Base-by-base conservation (phyloP, 345 rosid species). In the Microcos paniculata region DNA sequence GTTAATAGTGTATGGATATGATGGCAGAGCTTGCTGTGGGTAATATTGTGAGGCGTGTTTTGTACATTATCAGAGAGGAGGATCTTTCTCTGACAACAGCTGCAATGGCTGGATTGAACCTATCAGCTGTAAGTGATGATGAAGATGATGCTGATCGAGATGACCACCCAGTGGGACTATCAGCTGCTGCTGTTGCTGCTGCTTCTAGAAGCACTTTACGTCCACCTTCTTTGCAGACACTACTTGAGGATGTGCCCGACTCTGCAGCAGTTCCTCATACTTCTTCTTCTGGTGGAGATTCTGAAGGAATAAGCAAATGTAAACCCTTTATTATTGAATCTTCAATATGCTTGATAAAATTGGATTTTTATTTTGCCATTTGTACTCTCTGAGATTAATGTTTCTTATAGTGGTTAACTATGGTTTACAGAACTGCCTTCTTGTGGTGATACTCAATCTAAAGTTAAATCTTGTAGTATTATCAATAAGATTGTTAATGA, bases 11-110 rank as follows among this genome's bases (percentile, higher is more conserved):
- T 71, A 21, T 45, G 53, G 23, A 28, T 73, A 24, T 80, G 70
- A 62, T 80, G 85, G 92, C 90, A 96, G 99, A 96, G 93, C 91
- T 96, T 86, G 97, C 97, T 26, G 98, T 96, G 70, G 99, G 99
- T 31, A 94, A 94, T 80, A 89, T 94, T 65, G 98, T 96, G 79
- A 90, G 98, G 82, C 94, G 97, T 69, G 92, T 91, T 83, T 87
- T 96, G 87, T 93, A 96, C 82, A 96, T 94, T 58, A 91, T 94
- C 72, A 88, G 98, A 79, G 99, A 96, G 82, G 99, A 94, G 84
- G 96, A 96, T 85, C 88, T 94, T 42, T 89, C 98, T 55, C 82
- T 92, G 59, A 77, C 91, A 4, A 86, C 92, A 5, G 97, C 88
- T 80, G 92, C 98, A n/a, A 79, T 94, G 79, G 88, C 80, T 76